Percentiles rank a stretch among this genome's conserved stretches.
These are phyloP conservation scores for Diaporthe sp. DNA, from an alignment of 2,329 filamentous ascomycete genomes.

Conservation along the genomic window DNA sequence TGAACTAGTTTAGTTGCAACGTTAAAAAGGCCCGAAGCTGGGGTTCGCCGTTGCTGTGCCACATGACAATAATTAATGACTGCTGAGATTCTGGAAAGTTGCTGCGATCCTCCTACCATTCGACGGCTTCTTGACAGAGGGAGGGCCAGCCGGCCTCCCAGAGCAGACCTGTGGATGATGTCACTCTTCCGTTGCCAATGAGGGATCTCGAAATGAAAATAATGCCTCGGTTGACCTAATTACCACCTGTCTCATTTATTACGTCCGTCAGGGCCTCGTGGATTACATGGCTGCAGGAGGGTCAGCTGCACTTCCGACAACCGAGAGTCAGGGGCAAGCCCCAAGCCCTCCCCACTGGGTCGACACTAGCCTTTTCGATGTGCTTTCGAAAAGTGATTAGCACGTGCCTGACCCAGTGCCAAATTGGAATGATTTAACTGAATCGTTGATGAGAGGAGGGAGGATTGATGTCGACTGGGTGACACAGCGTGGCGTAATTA, in stretches of 20 bases:
- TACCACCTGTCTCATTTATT: not conserved
- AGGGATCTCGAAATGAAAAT: no score
- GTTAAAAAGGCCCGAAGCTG: no score
- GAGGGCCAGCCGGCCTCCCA: not conserved
- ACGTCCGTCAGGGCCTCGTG: not conserved
- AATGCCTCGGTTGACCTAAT: not conserved
- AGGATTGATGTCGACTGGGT: not conserved
- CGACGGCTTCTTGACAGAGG: not conserved
- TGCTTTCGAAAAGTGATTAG: not conserved
- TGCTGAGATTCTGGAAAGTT: not conserved
- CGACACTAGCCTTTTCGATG: not conserved
- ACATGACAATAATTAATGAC: slow-evolving; percentile 5
- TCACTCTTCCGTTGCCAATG: not conserved
- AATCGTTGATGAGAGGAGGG: not conserved
- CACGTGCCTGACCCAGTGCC: not conserved
- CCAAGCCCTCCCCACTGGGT: not conserved
- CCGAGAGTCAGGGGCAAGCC: not conserved
- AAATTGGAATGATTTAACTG: not conserved
- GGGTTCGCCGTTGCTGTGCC: not conserved
- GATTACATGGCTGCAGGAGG: not conserved
- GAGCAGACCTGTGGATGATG: not conserved
- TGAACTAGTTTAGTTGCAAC: not conserved
- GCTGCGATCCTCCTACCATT: not conserved
- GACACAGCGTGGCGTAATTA: not conserved
- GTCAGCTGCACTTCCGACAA: slow-evolving; percentile 4